Evolutionary conservation across 2,329 filamentous ascomycete genomes (phyloP).

Genomic region (Fusarium citri): DNA sequence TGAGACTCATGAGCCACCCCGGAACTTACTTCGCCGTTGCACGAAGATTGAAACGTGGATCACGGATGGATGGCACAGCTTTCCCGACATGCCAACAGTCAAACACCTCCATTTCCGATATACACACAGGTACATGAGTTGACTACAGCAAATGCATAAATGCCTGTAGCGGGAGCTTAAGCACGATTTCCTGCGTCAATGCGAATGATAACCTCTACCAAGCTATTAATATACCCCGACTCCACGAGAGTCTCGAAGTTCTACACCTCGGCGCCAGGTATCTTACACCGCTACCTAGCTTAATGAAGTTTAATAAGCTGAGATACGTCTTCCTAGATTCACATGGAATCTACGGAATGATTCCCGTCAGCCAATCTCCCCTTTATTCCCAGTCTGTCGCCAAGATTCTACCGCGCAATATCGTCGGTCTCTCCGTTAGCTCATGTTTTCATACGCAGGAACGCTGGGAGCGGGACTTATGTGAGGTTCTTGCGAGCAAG

Average conservation of each 20-base stretch:
- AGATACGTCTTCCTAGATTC: background rate
- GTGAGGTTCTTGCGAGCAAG: background rate
- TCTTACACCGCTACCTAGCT: background rate
- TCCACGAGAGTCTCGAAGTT: background rate
- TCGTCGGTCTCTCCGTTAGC: background rate
- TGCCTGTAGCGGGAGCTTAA: background rate
- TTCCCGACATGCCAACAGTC: background rate
- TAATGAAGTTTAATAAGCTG: background rate
- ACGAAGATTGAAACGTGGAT: background rate
- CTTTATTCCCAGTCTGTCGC: background rate
- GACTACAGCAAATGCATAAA: background rate
- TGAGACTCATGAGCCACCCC: background rate
- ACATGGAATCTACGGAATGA: background rate
- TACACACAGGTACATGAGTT: background rate
- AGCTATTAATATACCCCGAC: background rate
- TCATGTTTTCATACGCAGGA: background rate
- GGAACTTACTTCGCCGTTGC: background rate
- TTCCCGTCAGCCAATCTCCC: background rate
- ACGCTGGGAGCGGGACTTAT: background rate
- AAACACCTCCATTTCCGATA: fast-evolving
- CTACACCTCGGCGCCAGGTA: background rate
- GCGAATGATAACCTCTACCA: background rate
- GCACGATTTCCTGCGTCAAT: background rate
- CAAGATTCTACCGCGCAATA: background rate
- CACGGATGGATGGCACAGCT: background rate